Conservation (phyloP, 495 filamentous ascomycete species). For the Penicillium angulare region DNA sequence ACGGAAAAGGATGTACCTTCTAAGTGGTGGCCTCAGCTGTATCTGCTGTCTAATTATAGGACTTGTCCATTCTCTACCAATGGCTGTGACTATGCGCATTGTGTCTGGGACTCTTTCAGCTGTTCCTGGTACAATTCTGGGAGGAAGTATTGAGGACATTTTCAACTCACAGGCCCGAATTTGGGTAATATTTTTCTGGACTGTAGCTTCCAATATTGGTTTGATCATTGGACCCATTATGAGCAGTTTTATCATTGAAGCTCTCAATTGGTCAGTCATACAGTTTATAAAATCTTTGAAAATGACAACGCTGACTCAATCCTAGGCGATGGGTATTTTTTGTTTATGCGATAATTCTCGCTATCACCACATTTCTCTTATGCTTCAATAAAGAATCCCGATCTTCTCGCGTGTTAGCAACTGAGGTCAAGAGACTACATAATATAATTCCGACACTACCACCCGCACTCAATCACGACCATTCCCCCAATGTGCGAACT, state of each 20-base stretch:
- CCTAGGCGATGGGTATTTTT: constrained; percentile 47
- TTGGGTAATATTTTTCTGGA: constrained; percentile 51
- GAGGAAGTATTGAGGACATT: constrained; percentile 52
- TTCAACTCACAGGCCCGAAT: constrained; percentile 46
- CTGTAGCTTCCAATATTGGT: constrained; percentile 41
- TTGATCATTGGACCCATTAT: constrained; percentile 45
- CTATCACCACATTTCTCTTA: constrained; percentile 31
- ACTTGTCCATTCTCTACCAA: constrained; percentile 31
- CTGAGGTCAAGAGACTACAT: constrained; percentile 30
- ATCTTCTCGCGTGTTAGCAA: constrained; percentile 38
- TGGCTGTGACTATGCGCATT: constrained; percentile 42
- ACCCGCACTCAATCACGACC: constrained; percentile 41
- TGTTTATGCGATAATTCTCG: constrained; percentile 39
- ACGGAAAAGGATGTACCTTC: constrained; percentile 49
- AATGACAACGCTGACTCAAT: constrained; percentile 20
- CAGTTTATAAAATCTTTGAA: constrained; percentile 36
- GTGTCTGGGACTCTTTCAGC: constrained; percentile 48
- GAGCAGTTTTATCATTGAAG: constrained; percentile 38
- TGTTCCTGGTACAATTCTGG: constrained; percentile 49
- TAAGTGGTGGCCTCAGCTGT: constrained; percentile 40
- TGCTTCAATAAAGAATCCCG: constrained; percentile 43
- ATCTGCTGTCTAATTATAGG: constrained; percentile 45
- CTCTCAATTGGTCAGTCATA: constrained; percentile 30
- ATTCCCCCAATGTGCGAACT: constrained; percentile 32
- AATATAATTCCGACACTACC: constrained; percentile 20